Percentiles rank a stretch among this genome's conserved stretches.
These are phyloP conservation scores for Holtermanniella nyarrowii DNA, from an alignment of 768 basidiomycete species.

Conservation along the genomic window DNA sequence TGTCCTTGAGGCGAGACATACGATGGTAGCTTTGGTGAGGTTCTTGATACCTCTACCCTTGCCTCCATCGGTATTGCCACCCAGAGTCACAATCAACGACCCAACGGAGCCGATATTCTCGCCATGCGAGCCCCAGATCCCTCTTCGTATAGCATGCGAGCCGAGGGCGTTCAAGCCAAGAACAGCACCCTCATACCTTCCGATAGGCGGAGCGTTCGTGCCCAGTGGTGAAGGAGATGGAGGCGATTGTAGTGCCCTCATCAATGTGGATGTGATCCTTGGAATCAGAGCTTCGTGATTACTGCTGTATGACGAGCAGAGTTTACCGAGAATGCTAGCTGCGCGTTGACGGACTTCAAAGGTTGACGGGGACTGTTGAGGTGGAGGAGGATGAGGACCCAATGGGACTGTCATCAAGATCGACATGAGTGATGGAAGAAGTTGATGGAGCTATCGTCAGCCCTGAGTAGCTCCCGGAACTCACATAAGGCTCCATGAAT, in stretches of 20 bases:
- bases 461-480: slow-evolving; percentile 34
- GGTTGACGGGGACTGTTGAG: slow-evolving; percentile 17
- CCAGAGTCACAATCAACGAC: slow-evolving; percentile 28
- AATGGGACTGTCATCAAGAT: slow-evolving; percentile 79
- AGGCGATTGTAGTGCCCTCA: slow-evolving; percentile 57
- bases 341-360: slow-evolving; percentile 68
- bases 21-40: slow-evolving; percentile 20
- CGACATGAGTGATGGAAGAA: slow-evolving; percentile 84
- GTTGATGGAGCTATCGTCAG: slow-evolving; percentile 72
- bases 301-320: slow-evolving; percentile 41
- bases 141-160: slow-evolving; percentile 47
- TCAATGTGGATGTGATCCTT: slow-evolving; percentile 74
- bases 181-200: slow-evolving; percentile 81
- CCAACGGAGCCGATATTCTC: slow-evolving; percentile 32
- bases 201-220: slow-evolving; percentile 43
- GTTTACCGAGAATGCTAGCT: slow-evolving; percentile 68
- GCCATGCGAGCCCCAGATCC: slow-evolving; percentile 22
- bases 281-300: slow-evolving; percentile 38
- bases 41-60: slow-evolving; percentile 10
- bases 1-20: slow-evolving; percentile 6
- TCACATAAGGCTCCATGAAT: slow-evolving; percentile 91
- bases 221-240: slow-evolving; percentile 32
- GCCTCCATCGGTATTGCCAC: slow-evolving; percentile 12
- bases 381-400: slow-evolving; percentile 56
- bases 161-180: slow-evolving; percentile 76